Conservation (phyloP, 2,329 filamentous ascomycete species). For the Sclerotinia nivalis region DNA sequence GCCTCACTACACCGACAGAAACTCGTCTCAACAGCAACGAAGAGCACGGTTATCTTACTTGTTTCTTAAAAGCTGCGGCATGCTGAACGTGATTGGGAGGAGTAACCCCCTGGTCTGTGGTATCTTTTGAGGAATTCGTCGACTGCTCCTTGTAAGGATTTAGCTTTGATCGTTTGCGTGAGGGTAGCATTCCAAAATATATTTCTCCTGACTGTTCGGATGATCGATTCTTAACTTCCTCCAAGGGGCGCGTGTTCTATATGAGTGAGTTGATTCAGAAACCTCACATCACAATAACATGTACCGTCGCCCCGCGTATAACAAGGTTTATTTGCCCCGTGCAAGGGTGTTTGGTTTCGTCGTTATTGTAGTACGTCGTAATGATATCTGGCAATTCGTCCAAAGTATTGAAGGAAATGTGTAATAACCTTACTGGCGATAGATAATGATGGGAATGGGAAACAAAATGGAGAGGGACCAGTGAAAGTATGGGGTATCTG, state of each 20-base stretch:
- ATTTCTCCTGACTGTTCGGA: neutral
- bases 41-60: conserved; percentile 5
- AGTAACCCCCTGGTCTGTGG: conserved; percentile 25
- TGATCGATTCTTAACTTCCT: conserved; percentile 5
- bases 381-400: neutral
- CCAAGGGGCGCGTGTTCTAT: conserved; percentile 10
- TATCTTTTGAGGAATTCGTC: conserved; percentile 22
- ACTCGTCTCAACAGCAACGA: conserved; percentile 1
- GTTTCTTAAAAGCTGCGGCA: conserved; percentile 8
- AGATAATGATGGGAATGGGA: neutral
- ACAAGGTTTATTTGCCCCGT: conserved; percentile 15
- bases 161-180: conserved; percentile 36
- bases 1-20: conserved; percentile 13
- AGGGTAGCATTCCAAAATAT: conserved; percentile 34
- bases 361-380: neutral
- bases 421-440: neutral
- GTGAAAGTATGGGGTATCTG: neutral
- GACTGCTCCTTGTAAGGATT: conserved; percentile 32
- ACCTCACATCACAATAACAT: conserved; percentile 20
- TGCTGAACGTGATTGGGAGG: conserved; percentile 8
- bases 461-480: neutral
- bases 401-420: neutral
- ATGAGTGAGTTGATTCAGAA: conserved; percentile 13
- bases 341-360: conserved; percentile 9
- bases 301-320: conserved; percentile 16